Evolutionary conservation across 2,329 filamentous ascomycete species (phyloP), one percentile per base, ranked within the genome.

Genomic region (Colletotrichum sp.): DNA sequence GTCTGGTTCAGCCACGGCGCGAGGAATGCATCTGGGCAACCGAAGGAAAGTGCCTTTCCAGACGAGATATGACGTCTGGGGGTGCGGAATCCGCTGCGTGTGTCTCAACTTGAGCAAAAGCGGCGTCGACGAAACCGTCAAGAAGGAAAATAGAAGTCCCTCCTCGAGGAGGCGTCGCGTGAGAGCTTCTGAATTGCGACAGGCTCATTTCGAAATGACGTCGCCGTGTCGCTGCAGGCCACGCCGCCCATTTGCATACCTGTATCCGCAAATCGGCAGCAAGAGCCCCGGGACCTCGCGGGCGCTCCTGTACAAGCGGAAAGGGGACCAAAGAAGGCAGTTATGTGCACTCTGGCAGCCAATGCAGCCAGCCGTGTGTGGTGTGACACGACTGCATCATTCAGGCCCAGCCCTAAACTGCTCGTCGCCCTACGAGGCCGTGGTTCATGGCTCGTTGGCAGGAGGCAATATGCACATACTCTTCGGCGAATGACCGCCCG

Each of bases 331-430:
- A 63, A 65, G 68, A 43, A 69, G 59, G 48, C 34, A 69, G 70
- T 48, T 28, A 14, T 60, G 36, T 64, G 43, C 43, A 57, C 64
- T 65, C 34, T 59, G 59, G n/a, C n/a, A 13, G 36, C 16, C n/a
- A 72, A 75, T 75, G 73, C 63, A 69, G 64, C 67, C 59, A 59
- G 39, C 59, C 43, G 59, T 69, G 61, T 43, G 74, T 67, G 61
- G 43, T 71, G 70, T 73, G 70, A 69, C 64, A 36, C 60, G 48
- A 52, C 43, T 39, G 34, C 60, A 59, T 69, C 48, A 12, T 65
- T 18, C 70, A 60, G 48, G 67, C 32, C 69, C 72, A 76, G 74
- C 66, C 74, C 67, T 75, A 71, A 61, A 57, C 64, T n/a, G 34
- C 28, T 32, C 21, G 13, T 68, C 66, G 74, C 74, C 74, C 48